A percentile compares a stretch with the other conserved stretches of the same genome.
phyloP scores from a whole-genome alignment of 306 rosid species.

The Casuarina cunninghamiana region DNA sequence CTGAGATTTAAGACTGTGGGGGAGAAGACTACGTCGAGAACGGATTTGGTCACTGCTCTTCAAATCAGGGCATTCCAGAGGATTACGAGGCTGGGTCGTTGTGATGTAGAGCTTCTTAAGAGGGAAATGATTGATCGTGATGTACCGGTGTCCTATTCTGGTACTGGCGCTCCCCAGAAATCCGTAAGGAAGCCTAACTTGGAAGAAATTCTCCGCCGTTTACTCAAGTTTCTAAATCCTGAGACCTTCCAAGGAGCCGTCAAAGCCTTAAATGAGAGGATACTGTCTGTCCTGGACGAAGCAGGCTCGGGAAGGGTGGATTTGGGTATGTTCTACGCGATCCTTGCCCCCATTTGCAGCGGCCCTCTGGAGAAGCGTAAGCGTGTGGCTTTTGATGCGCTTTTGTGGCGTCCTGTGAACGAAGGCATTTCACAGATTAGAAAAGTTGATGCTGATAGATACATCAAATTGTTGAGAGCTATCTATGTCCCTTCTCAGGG shows the following conservation, averaged over 20 bases:
- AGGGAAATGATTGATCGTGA: slow-evolving; percentile 88
- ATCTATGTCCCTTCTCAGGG: slow-evolving; percentile 74
- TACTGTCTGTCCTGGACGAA: slow-evolving; percentile 83
- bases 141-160: slow-evolving; percentile 86
- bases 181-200: slow-evolving; percentile 88
- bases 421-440: slow-evolving; percentile 70
- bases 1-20: slow-evolving; percentile 72
- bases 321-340: slow-evolving; percentile 83
- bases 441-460: slow-evolving; percentile 60
- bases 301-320: slow-evolving; percentile 85
- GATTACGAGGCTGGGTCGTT: slow-evolving; percentile 83
- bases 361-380: slow-evolving; percentile 87
- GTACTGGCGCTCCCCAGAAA: slow-evolving; percentile 78
- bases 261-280: slow-evolving; percentile 88
- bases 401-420: slow-evolving; percentile 90
- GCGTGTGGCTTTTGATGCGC: slow-evolving; percentile 83
- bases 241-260: slow-evolving; percentile 98
- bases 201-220: slow-evolving; percentile 84
- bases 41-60: slow-evolving; percentile 63
- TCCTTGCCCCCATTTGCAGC: slow-evolving; percentile 88
- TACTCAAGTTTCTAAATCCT: slow-evolving; percentile 78
- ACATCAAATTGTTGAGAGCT: slow-evolving; percentile 78
- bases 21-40: slow-evolving; percentile 71
- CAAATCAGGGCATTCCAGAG: slow-evolving; percentile 86
- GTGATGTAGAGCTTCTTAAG: slow-evolving; percentile 77